phyloP scores from a whole-genome alignment of 2,329 filamentous ascomycete species.

The Monilinia polystroma region DNA sequence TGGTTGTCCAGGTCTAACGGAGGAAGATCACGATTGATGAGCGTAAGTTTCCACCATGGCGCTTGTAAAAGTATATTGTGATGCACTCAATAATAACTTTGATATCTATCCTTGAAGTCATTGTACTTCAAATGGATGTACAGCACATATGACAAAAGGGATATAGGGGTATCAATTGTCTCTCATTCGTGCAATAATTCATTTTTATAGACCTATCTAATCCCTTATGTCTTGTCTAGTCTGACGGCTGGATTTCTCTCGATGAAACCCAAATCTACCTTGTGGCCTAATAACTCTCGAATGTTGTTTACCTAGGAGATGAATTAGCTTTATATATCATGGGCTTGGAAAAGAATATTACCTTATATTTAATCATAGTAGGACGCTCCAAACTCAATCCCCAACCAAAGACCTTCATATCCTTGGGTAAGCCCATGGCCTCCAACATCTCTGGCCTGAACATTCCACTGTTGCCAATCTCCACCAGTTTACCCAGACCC shows the following conservation, averaged over 20 bases:
- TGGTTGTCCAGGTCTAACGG: slow-evolving; percentile 81
- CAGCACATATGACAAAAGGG: not conserved
- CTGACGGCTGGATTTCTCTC: slow-evolving; percentile 87
- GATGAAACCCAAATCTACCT: slow-evolving; percentile 91
- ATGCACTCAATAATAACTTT: slow-evolving; percentile 32
- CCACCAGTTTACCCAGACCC: slow-evolving; percentile 85
- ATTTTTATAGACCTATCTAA: slow-evolving; percentile 18
- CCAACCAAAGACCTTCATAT: slow-evolving; percentile 92
- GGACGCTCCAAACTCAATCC: slow-evolving; percentile 88
- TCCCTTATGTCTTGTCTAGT: slow-evolving; percentile 48
- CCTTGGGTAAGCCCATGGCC: slow-evolving; percentile 87
- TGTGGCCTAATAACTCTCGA: slow-evolving; percentile 68
- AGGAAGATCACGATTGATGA: slow-evolving; percentile 72
- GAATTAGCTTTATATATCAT: slow-evolving; percentile 24
- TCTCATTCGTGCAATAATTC: slow-evolving; percentile 5
- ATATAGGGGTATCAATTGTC: slow-evolving; percentile 12
- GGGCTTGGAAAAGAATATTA: slow-evolving; percentile 18
- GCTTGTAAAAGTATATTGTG: slow-evolving; percentile 27
- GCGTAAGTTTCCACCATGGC: not conserved
- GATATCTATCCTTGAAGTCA: not conserved
- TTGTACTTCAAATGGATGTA: not conserved
- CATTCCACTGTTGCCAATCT: slow-evolving; percentile 98
- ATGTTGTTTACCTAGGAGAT: slow-evolving; percentile 55
- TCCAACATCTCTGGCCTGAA: slow-evolving; percentile 98
- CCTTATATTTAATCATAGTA: slow-evolving; percentile 65